Evolutionary conservation across 441 rosid species (phyloP).

Genomic region (Corymbia citriodora): DNA sequence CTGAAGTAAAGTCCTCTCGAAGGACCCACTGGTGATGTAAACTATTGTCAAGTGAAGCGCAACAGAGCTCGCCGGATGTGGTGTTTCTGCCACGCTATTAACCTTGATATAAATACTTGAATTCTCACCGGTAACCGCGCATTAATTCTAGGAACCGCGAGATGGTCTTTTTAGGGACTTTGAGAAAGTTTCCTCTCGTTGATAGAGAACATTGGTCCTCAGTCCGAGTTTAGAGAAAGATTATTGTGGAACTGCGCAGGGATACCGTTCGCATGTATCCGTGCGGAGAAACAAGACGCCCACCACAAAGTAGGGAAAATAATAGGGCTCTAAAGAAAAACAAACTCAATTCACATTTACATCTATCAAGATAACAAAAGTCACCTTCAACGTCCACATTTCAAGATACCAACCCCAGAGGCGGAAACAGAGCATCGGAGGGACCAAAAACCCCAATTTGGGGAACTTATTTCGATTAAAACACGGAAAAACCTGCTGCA

Average conservation of each 20-base stretch:
- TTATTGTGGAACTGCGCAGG: not conserved
- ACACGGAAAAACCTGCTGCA: conserved; percentile 16
- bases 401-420: not conserved
- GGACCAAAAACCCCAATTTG: not conserved
- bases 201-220: not conserved
- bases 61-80: not conserved
- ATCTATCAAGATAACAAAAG: not conserved
- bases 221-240: not conserved
- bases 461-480: conserved; percentile 28
- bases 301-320: not conserved
- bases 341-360: not conserved
- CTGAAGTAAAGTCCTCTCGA: not conserved
- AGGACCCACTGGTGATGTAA: not conserved
- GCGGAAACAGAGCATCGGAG: not conserved
- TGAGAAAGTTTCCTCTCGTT: not conserved
- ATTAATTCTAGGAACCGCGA: not conserved
- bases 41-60: not conserved
- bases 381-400: not conserved
- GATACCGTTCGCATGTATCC: not conserved
- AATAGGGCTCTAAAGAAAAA: not conserved
- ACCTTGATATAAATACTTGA: not conserved
- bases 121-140: not conserved
- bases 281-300: not conserved
- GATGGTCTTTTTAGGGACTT: not conserved
- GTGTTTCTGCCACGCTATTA: not conserved